Evolutionary conservation across 2,329 filamentous ascomycete genomes (phyloP), one percentile per base, ranked within the genome.

Genomic region (Penicillium sp.): DNA sequence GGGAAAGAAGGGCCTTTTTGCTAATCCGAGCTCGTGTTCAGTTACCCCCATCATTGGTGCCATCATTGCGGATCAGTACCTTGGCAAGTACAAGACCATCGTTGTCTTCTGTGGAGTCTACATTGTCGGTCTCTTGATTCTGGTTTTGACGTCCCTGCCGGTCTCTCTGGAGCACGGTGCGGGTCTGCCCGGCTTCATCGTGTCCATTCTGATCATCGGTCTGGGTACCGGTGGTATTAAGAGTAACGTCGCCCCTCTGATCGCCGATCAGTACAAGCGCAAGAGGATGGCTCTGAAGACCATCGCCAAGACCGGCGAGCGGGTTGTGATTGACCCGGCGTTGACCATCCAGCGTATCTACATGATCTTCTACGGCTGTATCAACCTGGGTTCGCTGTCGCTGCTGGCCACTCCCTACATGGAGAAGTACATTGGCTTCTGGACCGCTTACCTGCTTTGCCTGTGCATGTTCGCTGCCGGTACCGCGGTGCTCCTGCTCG

Each of bases 301-400:
- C 12, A 62, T 61, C 37, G 66, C 69, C 52, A 71, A 69, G 39
- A 32, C 29, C 29, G 77, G 76, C 18, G 70, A 79, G 62, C 71
- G 74, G 13, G 81, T 87, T 46, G 76, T 88, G 53, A 77, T 86
- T 26, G 83, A 87, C 56, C 83, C 83, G 0, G 74, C 78, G 35
- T 72, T 85, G 46, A 87, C 84, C 1, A 78, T 83, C 52, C 80
- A 84, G 59, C 76, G 82, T 41, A 81, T 87, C 52, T 87, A 85
- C 73, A 85, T 82, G 81, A 78, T 87, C 61, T 88, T 87, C 71
- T 88, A 88, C 68, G 76, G 77, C 65, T 84, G 81, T 68, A 87
- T 88, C 62, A 88, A 89, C 66, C 57, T 89, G 12, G 86, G 85
- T n/a, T 80, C 82, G 1, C 73, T 90, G 5, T 85, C 80, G 0